Conservation (phyloP, 208 protist species). For the Leishmania braziliensis region DNA sequence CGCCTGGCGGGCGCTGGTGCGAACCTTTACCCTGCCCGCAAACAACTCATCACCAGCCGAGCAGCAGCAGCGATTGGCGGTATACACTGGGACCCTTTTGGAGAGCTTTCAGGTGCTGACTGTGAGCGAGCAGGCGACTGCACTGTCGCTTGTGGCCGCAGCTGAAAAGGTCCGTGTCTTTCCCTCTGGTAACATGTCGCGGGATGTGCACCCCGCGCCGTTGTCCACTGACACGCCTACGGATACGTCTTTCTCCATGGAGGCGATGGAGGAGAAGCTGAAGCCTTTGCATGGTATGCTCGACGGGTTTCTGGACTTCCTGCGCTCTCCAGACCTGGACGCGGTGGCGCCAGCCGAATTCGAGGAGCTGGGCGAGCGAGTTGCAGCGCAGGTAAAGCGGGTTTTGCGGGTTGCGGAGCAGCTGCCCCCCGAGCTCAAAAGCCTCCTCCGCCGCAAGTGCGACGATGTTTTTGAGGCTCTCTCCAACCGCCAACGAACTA, state of each 20-base stretch:
- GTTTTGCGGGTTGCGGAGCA: slow-evolving; percentile 38
- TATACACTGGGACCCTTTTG: slow-evolving; percentile 44
- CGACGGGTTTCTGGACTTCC: slow-evolving; percentile 56
- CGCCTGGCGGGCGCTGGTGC: slow-evolving; percentile 23
- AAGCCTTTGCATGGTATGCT: slow-evolving; percentile 62
- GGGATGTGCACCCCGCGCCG: not conserved
- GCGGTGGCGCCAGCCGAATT: slow-evolving; percentile 34
- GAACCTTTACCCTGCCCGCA: slow-evolving; percentile 14
- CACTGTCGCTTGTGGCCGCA: slow-evolving; percentile 45
- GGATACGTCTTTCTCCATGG: not conserved
- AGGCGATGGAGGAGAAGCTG: slow-evolving; percentile 19
- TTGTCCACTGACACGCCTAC: not conserved
- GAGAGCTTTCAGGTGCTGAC: slow-evolving; percentile 52
- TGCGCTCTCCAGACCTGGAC: slow-evolving; percentile 39
- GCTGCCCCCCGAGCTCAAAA: slow-evolving; percentile 43
- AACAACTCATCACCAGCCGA: slow-evolving; percentile 18
- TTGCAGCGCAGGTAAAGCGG: slow-evolving; percentile 50
- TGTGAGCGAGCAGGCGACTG: slow-evolving; percentile 33
- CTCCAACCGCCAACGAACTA: not conserved
- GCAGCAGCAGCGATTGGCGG: slow-evolving; percentile 34
- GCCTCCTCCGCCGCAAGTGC: slow-evolving; percentile 55
- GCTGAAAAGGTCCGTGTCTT: not conserved
- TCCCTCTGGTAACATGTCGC: not conserved
- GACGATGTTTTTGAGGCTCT: slow-evolving; percentile 32
- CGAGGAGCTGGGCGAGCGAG: slow-evolving; percentile 30